Percentiles rank a stretch among this genome's conserved stretches.
Evolutionary conservation across 176 grass and related monocot species (phyloP).

Genomic region (Luzula sylvatica): DNA sequence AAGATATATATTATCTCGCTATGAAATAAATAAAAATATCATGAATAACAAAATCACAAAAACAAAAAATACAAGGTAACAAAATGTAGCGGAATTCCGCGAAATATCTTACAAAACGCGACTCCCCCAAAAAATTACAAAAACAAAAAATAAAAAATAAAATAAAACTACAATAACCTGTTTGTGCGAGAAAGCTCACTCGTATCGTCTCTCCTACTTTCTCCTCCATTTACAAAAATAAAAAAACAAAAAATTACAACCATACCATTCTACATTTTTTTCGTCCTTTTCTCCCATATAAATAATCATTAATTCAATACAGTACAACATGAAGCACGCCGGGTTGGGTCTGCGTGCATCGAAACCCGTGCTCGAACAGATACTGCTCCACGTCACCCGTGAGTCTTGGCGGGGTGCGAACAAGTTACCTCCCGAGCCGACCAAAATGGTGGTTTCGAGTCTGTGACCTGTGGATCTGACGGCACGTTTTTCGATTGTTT

Average conservation of each 20-base stretch:
- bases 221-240: constrained; percentile 77
- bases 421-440: constrained; percentile 19
- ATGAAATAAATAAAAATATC: too few relatives aligned
- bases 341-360: constrained; percentile 44
- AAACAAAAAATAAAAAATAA: too few relatives aligned
- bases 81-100: constrained; percentile 49
- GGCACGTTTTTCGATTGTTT: constrained; percentile 51
- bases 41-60: too few relatives aligned
- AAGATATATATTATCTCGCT: too few relatives aligned
- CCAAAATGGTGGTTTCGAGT: constrained; percentile 50
- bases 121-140: constrained; percentile 42
- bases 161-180: constrained; percentile 17
- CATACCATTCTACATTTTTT: too few relatives aligned
- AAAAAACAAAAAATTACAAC: constrained; percentile 41
- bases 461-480: constrained; percentile 43
- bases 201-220: constrained; percentile 47
- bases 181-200: too few relatives aligned
- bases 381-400: constrained; percentile 57
- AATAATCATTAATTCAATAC: constrained; percentile 22
- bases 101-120: constrained; percentile 70
- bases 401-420: constrained; percentile 44
- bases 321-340: constrained; percentile 67
- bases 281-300: constrained; percentile 2
- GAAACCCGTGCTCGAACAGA: constrained; percentile 61
- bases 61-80: constrained; percentile 34